Conservation (phyloP, 2,329 filamentous ascomycete genomes). For the Alternaria ventricosa region DNA sequence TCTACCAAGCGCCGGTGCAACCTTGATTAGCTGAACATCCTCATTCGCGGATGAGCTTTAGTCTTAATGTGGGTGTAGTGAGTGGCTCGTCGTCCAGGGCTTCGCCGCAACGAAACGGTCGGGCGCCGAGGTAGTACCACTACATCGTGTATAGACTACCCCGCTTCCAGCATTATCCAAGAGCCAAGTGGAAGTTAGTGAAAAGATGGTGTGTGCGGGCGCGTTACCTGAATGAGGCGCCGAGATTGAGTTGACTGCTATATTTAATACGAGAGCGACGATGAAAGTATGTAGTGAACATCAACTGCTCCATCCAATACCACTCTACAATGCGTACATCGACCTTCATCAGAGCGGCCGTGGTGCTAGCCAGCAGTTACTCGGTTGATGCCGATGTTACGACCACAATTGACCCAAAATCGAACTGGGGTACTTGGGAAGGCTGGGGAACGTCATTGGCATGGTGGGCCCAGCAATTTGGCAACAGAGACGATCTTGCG, state of each 20-base stretch:
- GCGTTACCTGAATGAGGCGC: not conserved
- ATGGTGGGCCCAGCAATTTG: conserved; percentile 15
- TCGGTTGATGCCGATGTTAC: conserved; percentile 7
- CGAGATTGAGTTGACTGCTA: not conserved
- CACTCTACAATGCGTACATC: conserved; percentile 2
- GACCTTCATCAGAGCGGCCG: not conserved
- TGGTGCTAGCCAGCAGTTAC: conserved; percentile 2
- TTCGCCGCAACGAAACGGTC: not conserved
- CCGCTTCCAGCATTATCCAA: not conserved
- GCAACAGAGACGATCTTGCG: conserved; percentile 10
- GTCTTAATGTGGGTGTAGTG: not conserved
- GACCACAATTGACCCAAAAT: conserved; percentile 8
- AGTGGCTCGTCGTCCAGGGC: not conserved
- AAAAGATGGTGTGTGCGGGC: not conserved
- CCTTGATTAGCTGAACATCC: not conserved
- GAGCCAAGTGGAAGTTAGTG: not conserved
- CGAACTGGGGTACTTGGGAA: conserved; percentile 14
- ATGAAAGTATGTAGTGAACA: not conserved
- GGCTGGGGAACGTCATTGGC: conserved; percentile 14
- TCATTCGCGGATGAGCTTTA: not conserved
- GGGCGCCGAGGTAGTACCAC: not conserved
- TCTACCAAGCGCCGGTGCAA: not conserved
- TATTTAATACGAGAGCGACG: not conserved
- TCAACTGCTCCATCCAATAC: not conserved
- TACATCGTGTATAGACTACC: not conserved